Conservation (phyloP, 2,329 filamentous ascomycete species). For the Graphilbum fragrans region DNA sequence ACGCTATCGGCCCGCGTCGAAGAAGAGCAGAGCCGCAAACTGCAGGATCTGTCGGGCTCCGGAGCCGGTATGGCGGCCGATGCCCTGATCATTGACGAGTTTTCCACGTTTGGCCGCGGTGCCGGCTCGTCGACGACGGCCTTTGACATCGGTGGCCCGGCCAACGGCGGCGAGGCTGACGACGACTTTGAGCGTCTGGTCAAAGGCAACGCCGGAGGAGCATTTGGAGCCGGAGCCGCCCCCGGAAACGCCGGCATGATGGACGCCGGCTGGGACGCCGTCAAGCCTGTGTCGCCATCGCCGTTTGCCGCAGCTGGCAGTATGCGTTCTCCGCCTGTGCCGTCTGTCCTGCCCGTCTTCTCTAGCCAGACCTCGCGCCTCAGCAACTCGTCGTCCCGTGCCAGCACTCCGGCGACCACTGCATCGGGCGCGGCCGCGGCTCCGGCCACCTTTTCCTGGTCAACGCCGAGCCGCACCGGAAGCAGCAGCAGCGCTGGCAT, state of each 20-base stretch:
- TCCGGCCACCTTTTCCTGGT: constrained; percentile 51
- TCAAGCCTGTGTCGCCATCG: neutral
- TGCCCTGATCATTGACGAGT: neutral
- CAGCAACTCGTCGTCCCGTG: constrained; percentile 11
- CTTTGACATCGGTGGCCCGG: constrained; percentile 11
- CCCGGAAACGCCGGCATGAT: constrained; percentile 3
- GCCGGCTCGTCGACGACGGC: constrained; percentile 24
- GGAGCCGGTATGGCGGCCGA: neutral
- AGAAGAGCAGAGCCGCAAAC: constrained; percentile 74
- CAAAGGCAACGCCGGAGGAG: constrained; percentile 50
- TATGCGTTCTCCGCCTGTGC: neutral
- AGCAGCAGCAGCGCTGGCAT: neutral
- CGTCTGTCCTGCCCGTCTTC: no score
- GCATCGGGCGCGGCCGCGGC: constrained; percentile 17
- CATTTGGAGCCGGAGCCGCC: neutral
- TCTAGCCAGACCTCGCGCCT: neutral
- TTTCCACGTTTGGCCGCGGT: constrained; percentile 21
- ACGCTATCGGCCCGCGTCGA: constrained; percentile 69
- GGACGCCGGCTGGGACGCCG: constrained; percentile 8
- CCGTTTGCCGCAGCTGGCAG: neutral
- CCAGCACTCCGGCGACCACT: constrained; percentile 25
- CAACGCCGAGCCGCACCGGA: constrained; percentile 30
- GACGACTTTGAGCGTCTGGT: constrained; percentile 85
- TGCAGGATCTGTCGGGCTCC: constrained; percentile 55
- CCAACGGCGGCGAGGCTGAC: constrained; percentile 34